Base-by-base conservation (phyloP, 805 yeast genomes). In the Hanseniaspora hatyaiensis region DNA sequence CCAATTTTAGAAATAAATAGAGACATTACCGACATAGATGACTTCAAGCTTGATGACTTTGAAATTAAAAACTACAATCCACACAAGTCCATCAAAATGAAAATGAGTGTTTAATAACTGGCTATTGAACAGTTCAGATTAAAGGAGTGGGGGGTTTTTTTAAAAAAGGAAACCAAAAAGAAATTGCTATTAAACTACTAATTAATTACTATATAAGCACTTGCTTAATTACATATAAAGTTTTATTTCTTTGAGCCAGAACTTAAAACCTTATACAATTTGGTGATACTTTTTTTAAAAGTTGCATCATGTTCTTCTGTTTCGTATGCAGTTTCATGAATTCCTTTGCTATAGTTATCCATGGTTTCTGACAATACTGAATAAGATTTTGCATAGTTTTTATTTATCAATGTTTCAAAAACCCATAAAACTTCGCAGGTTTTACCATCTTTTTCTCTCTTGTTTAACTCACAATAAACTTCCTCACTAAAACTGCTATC, bases 21-120 rank as follows among this genome's bases (percentile, higher is more conserved):
- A 52, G 70, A 78, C 6, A 77, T 89, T 9, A 68, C 66, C 15
- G 65, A 71, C 51, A 92, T 92, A 48, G 97, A 88, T 60, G 96
- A 83, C 57, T 92, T 92, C 69, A 74, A 71, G 56, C 83, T 69
- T 56, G 96, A 88, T 50, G 97, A 92, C 63, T 88, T 92, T 57
- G 85, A 79, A 57, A 78, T 92, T 40, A 66, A 67, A 2, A 84
- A 75, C 46, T 92, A 92, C 63, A 69, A 82, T 46, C 96, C 96
- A 2, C 80, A 85, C 58, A 74, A 77, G 2, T 78, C 78, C 52
- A 89, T 92, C 55, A 83, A 82, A 55, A 92, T 92, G 99, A 82
- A 84, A 56, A 92, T 92, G 98, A 87, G 96, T 61, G 98, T 92
- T 24, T 92, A 69, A 13, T 8, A 12, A 12, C n/a, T 11, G 8